Evolutionary conservation across 192 early-diverging fungal species (phyloP), one percentile per base, ranked within the genome.

Genomic region (Funneliformis geosporum): DNA sequence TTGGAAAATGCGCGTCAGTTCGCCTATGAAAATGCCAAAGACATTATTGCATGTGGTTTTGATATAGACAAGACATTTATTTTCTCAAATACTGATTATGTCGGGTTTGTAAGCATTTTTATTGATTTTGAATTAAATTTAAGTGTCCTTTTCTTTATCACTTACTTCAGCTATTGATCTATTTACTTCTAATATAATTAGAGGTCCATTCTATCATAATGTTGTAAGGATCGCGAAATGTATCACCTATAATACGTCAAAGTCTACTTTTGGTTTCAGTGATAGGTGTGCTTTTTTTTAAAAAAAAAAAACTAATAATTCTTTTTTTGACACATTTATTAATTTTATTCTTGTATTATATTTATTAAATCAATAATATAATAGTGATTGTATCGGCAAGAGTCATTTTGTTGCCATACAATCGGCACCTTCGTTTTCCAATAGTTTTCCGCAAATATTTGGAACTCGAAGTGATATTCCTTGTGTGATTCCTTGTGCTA

Each of bases 31-130:
- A 97, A 97, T 25, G 97, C 95, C 64, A 93, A 91, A 79, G 96
- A 98, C 82, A 96, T 99, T 75, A 96, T 97, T 80, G 93, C 97
- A 5, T 93, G 94, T 81, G 96, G 96, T 0, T 99, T 98, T 85
- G 93, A 97, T 70, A 93, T 95, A 18, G 92, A 97, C 66, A 95
- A 95, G 88, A 99, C 98, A 16, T 96, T 98, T 83, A 98, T 99
- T 81, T 99, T 99, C 81, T 95, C 94, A 55, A 90, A 99, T 80
- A 84, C 96, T 75, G 92, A 95, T 68, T 94, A 93, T 80, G 92
- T 99, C 83, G 94, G 95, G 93, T 94, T 86, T 59, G 80, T 61
- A 38, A 33, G 9, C n/a, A 38, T 59, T 25, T 59, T 21, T 10
- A 14, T 44, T 12, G n/a, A 25, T 12, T 8, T 18, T 39, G 14